Conservation (phyloP, 352 stramenopile genomes). For the Globisporangium recalcitrans region DNA sequence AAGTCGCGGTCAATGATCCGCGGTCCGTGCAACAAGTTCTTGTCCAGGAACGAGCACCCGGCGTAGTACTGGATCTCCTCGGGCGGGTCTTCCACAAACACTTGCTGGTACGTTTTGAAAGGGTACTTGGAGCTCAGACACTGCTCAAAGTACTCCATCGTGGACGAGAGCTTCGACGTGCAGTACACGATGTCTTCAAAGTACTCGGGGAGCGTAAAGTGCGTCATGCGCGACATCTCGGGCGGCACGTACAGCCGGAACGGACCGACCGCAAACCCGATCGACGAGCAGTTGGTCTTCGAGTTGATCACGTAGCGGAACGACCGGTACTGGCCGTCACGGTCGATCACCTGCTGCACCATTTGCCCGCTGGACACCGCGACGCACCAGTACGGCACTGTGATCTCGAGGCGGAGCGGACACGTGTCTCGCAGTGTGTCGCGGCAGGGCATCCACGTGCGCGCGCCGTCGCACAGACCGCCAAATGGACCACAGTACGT, state of each 20-base stretch:
- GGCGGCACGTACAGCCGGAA: slow-evolving; percentile 71
- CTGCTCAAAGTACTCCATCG: slow-evolving; percentile 77
- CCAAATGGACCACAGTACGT: slow-evolving; percentile 80
- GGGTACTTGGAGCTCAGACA: slow-evolving; percentile 66
- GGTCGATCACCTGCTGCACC: slow-evolving; percentile 74
- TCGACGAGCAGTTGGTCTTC: slow-evolving; percentile 77
- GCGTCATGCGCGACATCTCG: slow-evolving; percentile 77
- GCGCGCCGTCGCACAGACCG: slow-evolving; percentile 72
- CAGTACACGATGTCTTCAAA: slow-evolving; percentile 75
- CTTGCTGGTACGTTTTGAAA: slow-evolving; percentile 85
- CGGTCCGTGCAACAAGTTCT: slow-evolving; percentile 70
- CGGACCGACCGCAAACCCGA: slow-evolving; percentile 76
- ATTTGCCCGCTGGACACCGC: slow-evolving; percentile 80
- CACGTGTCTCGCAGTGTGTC: slow-evolving; percentile 72
- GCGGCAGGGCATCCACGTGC: slow-evolving; percentile 82
- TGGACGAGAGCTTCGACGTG: slow-evolving; percentile 63
- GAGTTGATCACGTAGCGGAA: slow-evolving; percentile 77
- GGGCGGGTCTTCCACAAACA: slow-evolving; percentile 81
- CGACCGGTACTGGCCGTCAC: slow-evolving; percentile 50
- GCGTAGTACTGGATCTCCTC: slow-evolving; percentile 70
- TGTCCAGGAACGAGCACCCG: slow-evolving; percentile 64
- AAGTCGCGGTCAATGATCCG: slow-evolving; percentile 80
- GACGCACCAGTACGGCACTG: slow-evolving; percentile 77
- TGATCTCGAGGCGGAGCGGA: slow-evolving; percentile 70
- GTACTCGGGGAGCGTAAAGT: slow-evolving; percentile 74